phyloP scores from a whole-genome alignment of 2,329 filamentous ascomycete genomes.

The Fusarium protoensiforme region DNA sequence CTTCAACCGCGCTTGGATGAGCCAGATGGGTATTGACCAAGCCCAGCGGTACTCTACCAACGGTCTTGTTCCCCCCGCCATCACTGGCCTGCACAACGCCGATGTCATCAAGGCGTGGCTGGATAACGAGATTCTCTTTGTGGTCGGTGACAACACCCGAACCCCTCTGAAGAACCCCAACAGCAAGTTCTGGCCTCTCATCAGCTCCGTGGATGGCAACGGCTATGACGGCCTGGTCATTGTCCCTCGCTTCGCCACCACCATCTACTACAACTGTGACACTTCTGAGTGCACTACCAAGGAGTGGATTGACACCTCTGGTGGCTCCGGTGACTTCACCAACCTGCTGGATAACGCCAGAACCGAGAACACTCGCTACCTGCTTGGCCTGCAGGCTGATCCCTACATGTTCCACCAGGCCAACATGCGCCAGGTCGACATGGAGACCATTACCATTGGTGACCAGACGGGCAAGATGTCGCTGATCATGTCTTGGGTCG shows the following conservation, averaged over 20 bases:
- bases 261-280: constrained; percentile 34
- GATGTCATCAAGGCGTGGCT: constrained; percentile 30
- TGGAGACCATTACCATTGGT: constrained; percentile 21
- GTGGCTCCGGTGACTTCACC: constrained; percentile 14
- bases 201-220: constrained; percentile 24
- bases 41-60: constrained; percentile 18
- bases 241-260: constrained; percentile 26
- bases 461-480: constrained; percentile 27
- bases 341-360: constrained; percentile 17
- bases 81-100: constrained; percentile 29
- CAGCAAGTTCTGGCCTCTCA: constrained; percentile 25
- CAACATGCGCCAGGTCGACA: constrained; percentile 23
- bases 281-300: constrained; percentile 23
- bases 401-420: constrained; percentile 38
- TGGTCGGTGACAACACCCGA: constrained; percentile 32
- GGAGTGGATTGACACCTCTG: constrained; percentile 31
- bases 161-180: not conserved
- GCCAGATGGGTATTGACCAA: constrained; percentile 22
- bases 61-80: constrained; percentile 26
- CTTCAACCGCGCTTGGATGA: constrained; percentile 31
- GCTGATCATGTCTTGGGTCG: constrained; percentile 28
- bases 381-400: constrained; percentile 22
- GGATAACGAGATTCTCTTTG: constrained; percentile 19
- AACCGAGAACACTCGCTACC: constrained; percentile 18
- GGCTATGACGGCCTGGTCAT: constrained; percentile 25